A percentile compares a stretch with the other conserved stretches of the same genome.
phyloP scores from a whole-genome alignment of 345 rosid species.

The Eutrema yunnanense region DNA sequence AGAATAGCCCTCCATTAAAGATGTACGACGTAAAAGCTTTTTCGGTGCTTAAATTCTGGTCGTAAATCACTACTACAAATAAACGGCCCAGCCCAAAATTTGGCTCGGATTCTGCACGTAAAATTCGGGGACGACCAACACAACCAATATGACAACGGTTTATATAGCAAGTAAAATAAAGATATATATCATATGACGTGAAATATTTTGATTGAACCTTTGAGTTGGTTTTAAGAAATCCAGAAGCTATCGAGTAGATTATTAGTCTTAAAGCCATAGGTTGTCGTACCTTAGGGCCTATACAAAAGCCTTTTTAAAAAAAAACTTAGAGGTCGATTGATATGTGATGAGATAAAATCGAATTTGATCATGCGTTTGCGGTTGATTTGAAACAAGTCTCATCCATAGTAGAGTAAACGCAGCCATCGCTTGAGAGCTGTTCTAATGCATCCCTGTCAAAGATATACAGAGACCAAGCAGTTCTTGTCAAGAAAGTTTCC shows the following conservation, averaged over 20 bases:
- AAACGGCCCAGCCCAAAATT: not conserved
- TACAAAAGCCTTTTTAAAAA: not conserved
- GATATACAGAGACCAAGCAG: not conserved
- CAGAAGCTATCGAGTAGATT: not conserved
- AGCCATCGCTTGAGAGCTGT: conserved; percentile 50
- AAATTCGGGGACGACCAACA: not conserved
- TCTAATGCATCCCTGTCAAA: conserved; percentile 61
- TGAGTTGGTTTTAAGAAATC: not conserved
- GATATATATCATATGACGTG: not conserved
- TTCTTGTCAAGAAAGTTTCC: not conserved
- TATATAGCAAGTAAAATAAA: not conserved
- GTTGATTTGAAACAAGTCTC: conserved; percentile 69
- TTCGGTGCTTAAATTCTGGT: not conserved
- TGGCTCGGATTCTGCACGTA: not conserved
- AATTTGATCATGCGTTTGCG: conserved; percentile 41
- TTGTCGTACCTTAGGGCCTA: conserved; percentile 1
- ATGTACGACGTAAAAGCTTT: not conserved
- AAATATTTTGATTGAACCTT: not conserved
- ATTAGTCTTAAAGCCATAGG: not conserved
- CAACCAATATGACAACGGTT: too few relatives aligned
- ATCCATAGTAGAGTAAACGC: conserved; percentile 56
- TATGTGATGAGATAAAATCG: not conserved
- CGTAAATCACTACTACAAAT: not conserved
- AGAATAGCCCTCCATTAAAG: not conserved
- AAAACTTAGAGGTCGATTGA: not conserved